Evolutionary conservation across 495 filamentous ascomycete genomes (phyloP), one percentile per base, ranked within the genome.

Genomic region (Daldinia caldariorum): DNA sequence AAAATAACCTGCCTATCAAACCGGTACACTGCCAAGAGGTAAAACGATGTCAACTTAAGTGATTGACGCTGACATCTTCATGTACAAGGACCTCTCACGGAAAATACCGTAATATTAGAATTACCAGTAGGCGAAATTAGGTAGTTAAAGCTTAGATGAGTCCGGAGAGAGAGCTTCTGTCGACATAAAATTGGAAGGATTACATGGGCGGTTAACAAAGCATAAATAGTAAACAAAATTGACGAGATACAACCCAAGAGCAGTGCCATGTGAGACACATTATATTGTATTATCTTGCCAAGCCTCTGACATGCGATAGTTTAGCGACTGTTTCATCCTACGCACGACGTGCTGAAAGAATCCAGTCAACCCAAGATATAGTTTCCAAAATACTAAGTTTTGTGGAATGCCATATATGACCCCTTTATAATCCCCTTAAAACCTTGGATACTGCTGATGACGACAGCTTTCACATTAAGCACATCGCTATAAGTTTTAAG

Each of bases 401-500:
- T 18, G n/a, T 47, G 18, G 43, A 47, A 47, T 20, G 1, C 0
- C 10, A 18, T 47, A 5, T 20, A 47, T 20, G 16, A 2, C 16
- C 1, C 43, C 4, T 9, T 9, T 47, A 47, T n/a, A n/a, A 47
- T 4, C 1, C 12, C 0, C 22, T 4, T n/a, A 12, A 32, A 51
- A 18, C n/a, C 10, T 51, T n/a, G 20, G n/a, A 12, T 31, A n/a
- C 8, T 31, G 49, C 49, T 51, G 49, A 31, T 22, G 14, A 32
- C 22, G 12, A 51, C 9, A 3, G 49, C 13, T 32, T 22, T 31
- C 4, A 31, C 14, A 13, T 31, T 12, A 51, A 31, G 4, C n/a
- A n/a, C n/a, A n/a, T n/a, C 31, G 22, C 18, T 20, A 22, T 16
- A 39, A 64, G 39, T 57, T 18, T 64, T 51, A 51, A 51, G 35